Conservation (phyloP, 306 rosid species). For the Ceratonia siliqua region DNA sequence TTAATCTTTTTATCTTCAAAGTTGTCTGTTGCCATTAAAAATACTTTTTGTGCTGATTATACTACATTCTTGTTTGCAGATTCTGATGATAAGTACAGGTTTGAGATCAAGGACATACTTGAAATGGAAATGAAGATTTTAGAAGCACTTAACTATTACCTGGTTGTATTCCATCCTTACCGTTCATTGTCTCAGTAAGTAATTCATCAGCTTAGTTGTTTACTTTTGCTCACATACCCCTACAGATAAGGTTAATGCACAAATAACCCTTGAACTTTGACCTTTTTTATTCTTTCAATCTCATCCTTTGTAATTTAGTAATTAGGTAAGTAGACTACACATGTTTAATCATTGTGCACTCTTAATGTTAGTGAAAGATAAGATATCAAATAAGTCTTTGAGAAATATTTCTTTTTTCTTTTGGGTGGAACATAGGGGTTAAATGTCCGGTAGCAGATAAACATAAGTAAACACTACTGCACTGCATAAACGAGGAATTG, state of each 20-base stretch:
- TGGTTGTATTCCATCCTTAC: conserved; percentile 94
- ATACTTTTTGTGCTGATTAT: conserved; percentile 30
- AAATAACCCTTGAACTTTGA: conserved; percentile 1
- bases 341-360: background rate
- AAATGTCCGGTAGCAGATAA: background rate
- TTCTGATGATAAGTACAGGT: conserved; percentile 80
- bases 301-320: conserved; percentile 3
- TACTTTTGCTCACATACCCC: background rate
- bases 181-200: conserved; percentile 90
- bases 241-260: background rate
- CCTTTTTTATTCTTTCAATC: conserved; percentile 12
- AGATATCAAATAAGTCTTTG: background rate
- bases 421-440: background rate
- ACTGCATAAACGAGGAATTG: background rate
- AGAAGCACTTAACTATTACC: conserved; percentile 89
- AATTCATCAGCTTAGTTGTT: conserved; percentile 29
- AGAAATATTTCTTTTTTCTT: too few species aligned
- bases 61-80: conserved; percentile 46
- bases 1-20: conserved; percentile 22
- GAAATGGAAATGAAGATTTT: conserved; percentile 98
- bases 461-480: background rate
- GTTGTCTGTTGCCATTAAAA: conserved; percentile 19
- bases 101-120: conserved; percentile 89
- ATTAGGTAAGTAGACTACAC: background rate
- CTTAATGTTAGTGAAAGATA: background rate